Conservation (phyloP, 495 filamentous ascomycete genomes). For the Neurospora sublineolata region DNA sequence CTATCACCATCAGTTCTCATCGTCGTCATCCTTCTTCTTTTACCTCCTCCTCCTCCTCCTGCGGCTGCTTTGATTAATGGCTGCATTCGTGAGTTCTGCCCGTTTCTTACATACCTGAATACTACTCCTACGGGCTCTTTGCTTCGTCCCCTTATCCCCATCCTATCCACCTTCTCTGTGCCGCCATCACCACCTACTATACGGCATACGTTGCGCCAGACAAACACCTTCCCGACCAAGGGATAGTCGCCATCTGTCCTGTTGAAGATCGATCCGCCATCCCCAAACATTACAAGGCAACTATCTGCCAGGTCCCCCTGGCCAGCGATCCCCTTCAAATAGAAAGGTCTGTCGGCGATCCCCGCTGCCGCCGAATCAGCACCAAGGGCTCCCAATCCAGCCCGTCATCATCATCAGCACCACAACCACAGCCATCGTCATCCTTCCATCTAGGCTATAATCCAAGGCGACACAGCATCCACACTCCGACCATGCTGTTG, state of each 20-base stretch:
- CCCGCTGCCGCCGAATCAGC: neutral
- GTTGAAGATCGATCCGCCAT: neutral
- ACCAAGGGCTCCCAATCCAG: neutral
- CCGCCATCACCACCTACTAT: neutral
- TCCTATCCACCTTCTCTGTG: neutral
- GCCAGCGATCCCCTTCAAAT: neutral
- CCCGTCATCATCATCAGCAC: conserved; percentile 1
- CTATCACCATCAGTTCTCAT: neutral
- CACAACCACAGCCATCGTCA: neutral
- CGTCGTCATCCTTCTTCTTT: neutral
- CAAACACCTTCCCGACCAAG: neutral
- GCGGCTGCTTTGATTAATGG: conserved; percentile 23
- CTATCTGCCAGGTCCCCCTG: neutral
- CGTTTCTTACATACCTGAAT: conserved; percentile 20
- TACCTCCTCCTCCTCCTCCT: neutral
- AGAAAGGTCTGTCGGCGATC: neutral
- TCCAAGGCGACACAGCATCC: neutral
- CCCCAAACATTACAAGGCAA: neutral
- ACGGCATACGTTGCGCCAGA: neutral
- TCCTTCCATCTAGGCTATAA: neutral
- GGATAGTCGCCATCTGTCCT: neutral
- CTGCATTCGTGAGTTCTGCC: conserved; percentile 34
- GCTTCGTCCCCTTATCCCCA: neutral
- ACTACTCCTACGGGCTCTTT: conserved; percentile 3
- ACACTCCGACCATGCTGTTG: neutral